phyloP scores from a whole-genome alignment of 306 rosid species.

The Casuarina glauca region DNA sequence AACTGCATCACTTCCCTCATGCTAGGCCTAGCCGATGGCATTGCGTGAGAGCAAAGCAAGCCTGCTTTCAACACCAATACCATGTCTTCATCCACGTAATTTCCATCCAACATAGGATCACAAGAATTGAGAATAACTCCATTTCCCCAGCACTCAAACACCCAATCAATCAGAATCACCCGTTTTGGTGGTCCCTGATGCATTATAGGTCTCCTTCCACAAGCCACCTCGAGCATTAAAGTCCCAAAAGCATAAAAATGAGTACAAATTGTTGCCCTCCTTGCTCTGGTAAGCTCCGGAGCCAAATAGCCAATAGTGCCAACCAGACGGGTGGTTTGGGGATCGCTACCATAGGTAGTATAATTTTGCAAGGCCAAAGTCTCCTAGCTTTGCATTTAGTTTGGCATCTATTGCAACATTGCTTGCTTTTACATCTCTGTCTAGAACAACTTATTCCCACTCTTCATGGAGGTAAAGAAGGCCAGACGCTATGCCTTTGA shows the following conservation, averaged over 20 bases:
- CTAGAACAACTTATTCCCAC: conserved; percentile 72
- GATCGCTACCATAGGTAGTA: conserved; percentile 59
- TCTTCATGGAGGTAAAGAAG: conserved; percentile 46
- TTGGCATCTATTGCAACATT: conserved; percentile 63
- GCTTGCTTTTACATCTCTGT: conserved; percentile 78
- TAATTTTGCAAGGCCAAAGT: conserved; percentile 72
- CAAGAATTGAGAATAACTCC: conserved; percentile 46
- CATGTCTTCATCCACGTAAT: conserved; percentile 39
- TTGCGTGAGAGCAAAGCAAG: conserved; percentile 51
- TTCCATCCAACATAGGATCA: conserved; percentile 44
- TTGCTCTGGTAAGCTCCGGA: conserved; percentile 61
- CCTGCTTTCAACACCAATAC: conserved; percentile 58
- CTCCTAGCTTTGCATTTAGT: conserved; percentile 64
- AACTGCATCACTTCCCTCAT: conserved; percentile 58
- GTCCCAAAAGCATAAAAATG: conserved; percentile 73
- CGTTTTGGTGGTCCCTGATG: conserved; percentile 31
- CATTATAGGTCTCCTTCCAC: conserved; percentile 74
- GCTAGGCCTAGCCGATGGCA: conserved; percentile 51
- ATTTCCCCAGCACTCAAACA: conserved; percentile 41
- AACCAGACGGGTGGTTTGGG: conserved; percentile 68
- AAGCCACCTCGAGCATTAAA: conserved; percentile 59
- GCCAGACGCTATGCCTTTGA: conserved; percentile 32
- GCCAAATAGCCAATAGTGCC: conserved; percentile 80
- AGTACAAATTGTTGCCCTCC: conserved; percentile 54
- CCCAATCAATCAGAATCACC: conserved; percentile 55